Evolutionary conservation across 306 rosid species (phyloP), one percentile per base, ranked within the genome.

Genomic region (Pyrus pyrifolia): DNA sequence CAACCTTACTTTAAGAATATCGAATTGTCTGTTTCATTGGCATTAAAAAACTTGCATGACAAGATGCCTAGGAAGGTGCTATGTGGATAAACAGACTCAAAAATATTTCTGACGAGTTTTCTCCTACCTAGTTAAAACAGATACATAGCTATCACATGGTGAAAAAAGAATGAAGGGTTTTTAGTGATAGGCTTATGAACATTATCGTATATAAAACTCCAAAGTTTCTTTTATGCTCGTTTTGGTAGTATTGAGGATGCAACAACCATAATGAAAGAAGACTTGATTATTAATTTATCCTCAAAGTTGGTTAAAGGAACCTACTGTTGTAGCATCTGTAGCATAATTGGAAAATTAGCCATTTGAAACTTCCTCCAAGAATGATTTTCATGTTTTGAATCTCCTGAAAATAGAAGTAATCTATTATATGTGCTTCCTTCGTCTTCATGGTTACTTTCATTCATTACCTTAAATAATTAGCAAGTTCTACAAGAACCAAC

Each of bases 1-100:
- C 21, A 52, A 60, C 81, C 57, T 78, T 38, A 76, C 78, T 82
- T 80, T 78, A 67, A 55, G 73, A 82, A 75, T 53, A 55, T 60
- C 25, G 45, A 85, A 40, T 78, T 81, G 81, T 83, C 76, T 38
- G 35, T 60, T 4, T 45, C 70, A 73, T 61, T 38, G 64, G 38
- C 75, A 33, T 35, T 33, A 74, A 67, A 74, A 35, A 80, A 5
- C 23, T 23, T 44, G 31, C 63, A 76, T 18, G 13, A 40, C 71
- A 63, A 70, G 63, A 63, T 35, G 61, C 72, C 33, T 27, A 38
- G 71, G 75, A 74, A 75, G 76, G 79, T 62, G 57, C 71, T 42
- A 51, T 17, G 38, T 70, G 63, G 70, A 76, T 17, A 45, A 33
- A 60, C 46, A 33, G 17, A 62, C 31, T 42, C 3, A 14, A 59